Percentiles rank a stretch among this genome's conserved stretches.
These are phyloP conservation scores for Laburnicola sp. DNA, from an alignment of 2,329 filamentous ascomycete species.

Conservation along the genomic window DNA sequence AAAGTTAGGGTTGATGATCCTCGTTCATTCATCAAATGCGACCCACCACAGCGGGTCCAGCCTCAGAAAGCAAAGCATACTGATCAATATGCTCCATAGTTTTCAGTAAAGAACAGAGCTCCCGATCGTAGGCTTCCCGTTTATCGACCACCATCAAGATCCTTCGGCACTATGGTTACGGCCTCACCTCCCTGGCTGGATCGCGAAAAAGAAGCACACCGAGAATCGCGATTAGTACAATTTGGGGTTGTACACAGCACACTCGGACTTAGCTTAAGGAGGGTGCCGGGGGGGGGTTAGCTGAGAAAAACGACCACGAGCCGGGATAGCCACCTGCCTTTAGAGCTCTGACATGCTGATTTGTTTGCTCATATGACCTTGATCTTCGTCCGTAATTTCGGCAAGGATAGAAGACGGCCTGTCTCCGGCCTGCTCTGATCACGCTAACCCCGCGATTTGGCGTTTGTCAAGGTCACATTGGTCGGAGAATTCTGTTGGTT, in stretches of 20 bases:
- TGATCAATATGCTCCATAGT: not conserved
- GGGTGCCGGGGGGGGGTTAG: not conserved
- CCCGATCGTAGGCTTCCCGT: not conserved
- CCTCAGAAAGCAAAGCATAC: not conserved
- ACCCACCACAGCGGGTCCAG: conserved; percentile 4
- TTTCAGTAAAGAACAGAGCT: not conserved
- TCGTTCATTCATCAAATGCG: conserved; percentile 15
- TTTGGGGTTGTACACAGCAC: not conserved
- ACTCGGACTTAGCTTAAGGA: not conserved
- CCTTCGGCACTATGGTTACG: not conserved
- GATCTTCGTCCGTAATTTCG: not conserved
- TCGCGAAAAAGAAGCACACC: not conserved
- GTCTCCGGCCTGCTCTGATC: no score
- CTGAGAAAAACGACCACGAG: not conserved
- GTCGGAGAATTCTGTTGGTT: not conserved
- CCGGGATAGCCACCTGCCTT: not conserved
- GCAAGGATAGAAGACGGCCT: not conserved
- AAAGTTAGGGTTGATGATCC: conserved; percentile 8
- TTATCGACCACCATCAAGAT: not conserved
- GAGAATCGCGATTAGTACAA: not conserved
- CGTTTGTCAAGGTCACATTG: not conserved
- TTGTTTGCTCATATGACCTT: conserved; percentile 4
- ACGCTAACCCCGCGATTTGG: conserved; percentile 1
- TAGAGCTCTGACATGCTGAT: not conserved
- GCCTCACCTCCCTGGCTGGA: not conserved